These are phyloP conservation scores for Penicillium daleae DNA, from an alignment of 495 filamentous ascomycete species.

Conservation along the genomic window DNA sequence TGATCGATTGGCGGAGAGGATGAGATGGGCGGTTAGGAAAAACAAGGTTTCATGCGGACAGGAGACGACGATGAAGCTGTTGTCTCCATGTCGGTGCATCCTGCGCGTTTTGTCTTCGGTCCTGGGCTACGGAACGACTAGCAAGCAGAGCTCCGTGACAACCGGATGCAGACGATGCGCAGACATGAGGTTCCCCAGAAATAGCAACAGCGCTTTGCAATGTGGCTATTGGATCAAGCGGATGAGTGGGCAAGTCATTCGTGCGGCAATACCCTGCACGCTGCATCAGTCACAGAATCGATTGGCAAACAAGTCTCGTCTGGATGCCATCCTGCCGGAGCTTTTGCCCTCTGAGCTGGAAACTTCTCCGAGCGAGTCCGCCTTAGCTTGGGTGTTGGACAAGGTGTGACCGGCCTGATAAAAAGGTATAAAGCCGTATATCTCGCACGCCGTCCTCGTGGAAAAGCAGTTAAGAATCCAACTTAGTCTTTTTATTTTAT, in stretches of 20 bases:
- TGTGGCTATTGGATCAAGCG: constrained; percentile 1
- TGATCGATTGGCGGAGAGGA: constrained; percentile 7
- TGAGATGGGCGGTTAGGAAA: neutral
- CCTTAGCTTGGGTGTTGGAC: constrained; percentile 8
- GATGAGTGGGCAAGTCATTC: neutral
- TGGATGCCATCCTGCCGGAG: constrained; percentile 14
- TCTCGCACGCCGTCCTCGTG: constrained; percentile 12
- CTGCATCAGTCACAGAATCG: constrained; percentile 5
- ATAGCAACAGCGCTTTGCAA: constrained; percentile 5
- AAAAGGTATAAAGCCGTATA: constrained; percentile 19
- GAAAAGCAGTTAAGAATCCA: constrained; percentile 12
- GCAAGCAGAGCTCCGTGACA: neutral
- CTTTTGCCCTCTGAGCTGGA: constrained; percentile 13
- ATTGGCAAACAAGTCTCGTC: constrained; percentile 15
- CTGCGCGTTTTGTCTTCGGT: constrained; percentile 5
- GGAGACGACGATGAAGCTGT: constrained; percentile 1
- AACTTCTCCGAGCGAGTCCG: constrained; percentile 9
- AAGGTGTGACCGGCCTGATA: constrained; percentile 12
- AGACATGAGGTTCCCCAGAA: neutral
- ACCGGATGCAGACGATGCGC: neutral
- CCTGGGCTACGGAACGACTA: constrained; percentile 7
- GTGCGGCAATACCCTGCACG: constrained; percentile 1
- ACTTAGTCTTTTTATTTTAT: constrained; percentile 8
- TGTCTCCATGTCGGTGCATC: constrained; percentile 10
- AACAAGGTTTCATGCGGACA: constrained; percentile 4